Conservation (phyloP, 1,284 basidiomycete species). For the Waitea zeae region DNA sequence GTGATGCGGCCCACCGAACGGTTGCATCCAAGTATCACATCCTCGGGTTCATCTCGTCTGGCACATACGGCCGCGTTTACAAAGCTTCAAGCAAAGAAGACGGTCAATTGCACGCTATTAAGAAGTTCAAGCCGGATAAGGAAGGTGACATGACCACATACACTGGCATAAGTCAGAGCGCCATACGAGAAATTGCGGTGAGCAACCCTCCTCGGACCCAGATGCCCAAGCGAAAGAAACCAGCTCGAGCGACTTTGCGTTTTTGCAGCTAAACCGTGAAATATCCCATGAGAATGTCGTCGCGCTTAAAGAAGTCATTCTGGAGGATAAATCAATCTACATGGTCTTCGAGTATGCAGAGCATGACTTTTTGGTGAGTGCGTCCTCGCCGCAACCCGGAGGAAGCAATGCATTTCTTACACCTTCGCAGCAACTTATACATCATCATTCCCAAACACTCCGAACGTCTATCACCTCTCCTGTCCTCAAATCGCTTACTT, state of each 20-base stretch:
- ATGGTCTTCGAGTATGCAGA: conserved; percentile 99
- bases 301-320: conserved; percentile 82
- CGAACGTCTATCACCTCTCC: conserved; percentile 57
- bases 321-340: conserved; percentile 96
- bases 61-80: conserved; percentile 96
- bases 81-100: conserved; percentile 73
- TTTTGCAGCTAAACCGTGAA: conserved; percentile 90
- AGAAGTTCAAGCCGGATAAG: conserved; percentile 99
- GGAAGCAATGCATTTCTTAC: conserved; percentile 5
- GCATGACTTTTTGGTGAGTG: conserved; percentile 84
- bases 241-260: too few relatives aligned
- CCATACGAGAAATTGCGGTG: conserved; percentile 91
- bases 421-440: conserved; percentile 76
- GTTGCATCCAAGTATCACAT: conserved; percentile 80
- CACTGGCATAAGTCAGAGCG: conserved; percentile 95
- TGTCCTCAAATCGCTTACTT: conserved; percentile 85
- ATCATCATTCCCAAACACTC: conserved; percentile 86
- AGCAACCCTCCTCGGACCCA: too few relatives aligned
- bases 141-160: conserved; percentile 89
- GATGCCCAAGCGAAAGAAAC: neutral
- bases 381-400: too few relatives aligned
- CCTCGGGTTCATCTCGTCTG: conserved; percentile 93
- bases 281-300: conserved; percentile 89
- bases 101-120: conserved; percentile 78
- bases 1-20: conserved; percentile 47